Percentiles rank a stretch among this genome's conserved stretches.
phyloP scores from a whole-genome alignment of 805 yeast genomes.

The Yamadazyma laniorum region DNA sequence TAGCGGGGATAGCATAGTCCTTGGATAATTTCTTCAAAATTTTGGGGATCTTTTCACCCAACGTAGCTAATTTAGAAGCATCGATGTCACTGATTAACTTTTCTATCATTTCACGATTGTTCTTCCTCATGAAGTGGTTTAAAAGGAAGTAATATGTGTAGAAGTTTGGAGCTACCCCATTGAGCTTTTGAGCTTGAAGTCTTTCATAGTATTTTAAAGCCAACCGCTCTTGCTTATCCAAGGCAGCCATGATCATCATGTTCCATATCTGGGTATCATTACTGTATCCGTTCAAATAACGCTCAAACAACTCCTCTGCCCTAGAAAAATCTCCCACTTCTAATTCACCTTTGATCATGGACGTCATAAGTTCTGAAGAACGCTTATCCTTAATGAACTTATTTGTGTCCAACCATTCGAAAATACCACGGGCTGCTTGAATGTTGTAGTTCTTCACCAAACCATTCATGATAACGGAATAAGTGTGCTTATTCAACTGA shows the following conservation, averaged over 20 bases:
- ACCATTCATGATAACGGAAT: slow-evolving; percentile 53
- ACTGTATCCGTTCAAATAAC: slow-evolving; percentile 22
- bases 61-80: slow-evolving; percentile 22
- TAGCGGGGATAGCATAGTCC: slow-evolving; percentile 1
- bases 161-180: slow-evolving; percentile 40
- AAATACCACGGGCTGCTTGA: slow-evolving; percentile 51
- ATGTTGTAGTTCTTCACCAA: slow-evolving; percentile 49
- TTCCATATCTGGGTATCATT: slow-evolving; percentile 43
- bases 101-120: slow-evolving; percentile 31
- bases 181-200: slow-evolving; percentile 25
- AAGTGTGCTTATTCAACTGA: slow-evolving; percentile 43
- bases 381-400: slow-evolving; percentile 25
- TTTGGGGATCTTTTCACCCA: slow-evolving; percentile 43
- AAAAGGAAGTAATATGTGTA: slow-evolving; percentile 51
- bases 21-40: slow-evolving; percentile 18
- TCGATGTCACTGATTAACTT: slow-evolving; percentile 39
- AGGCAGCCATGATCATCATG: slow-evolving; percentile 32
- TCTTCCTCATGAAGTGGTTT: slow-evolving; percentile 32
- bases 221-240: slow-evolving; percentile 30
- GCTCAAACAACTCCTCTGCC: slow-evolving; percentile 32
- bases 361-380: slow-evolving; percentile 37
- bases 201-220: slow-evolving; percentile 42
- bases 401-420: slow-evolving; percentile 23
- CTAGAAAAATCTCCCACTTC: slow-evolving; percentile 33
- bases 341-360: slow-evolving; percentile 49